phyloP scores from a whole-genome alignment of 768 basidiomycete species.

The Hirschioporus abietinus region DNA sequence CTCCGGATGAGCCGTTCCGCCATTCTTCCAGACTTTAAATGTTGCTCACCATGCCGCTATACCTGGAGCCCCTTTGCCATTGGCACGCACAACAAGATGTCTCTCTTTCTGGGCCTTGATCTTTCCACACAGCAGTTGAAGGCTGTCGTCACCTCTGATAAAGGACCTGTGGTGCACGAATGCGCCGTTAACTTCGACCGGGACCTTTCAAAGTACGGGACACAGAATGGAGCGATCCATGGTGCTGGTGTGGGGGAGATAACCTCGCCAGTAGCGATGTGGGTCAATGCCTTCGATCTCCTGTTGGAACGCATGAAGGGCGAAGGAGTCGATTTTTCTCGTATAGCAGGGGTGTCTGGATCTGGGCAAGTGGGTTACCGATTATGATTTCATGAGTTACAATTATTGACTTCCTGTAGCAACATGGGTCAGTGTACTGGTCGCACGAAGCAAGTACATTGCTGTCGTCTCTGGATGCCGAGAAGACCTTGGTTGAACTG shows the following conservation, averaged over 20 bases:
- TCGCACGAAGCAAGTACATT: slow-evolving; percentile 45
- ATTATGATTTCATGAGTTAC: background rate
- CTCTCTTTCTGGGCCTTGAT: slow-evolving; percentile 75
- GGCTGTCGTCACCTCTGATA: slow-evolving; percentile 59
- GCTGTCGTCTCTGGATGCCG: slow-evolving; percentile 49
- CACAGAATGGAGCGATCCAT: slow-evolving; percentile 57
- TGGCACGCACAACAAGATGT: background rate
- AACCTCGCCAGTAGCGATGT: slow-evolving; percentile 76
- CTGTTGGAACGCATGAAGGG: slow-evolving; percentile 57
- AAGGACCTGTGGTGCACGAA: slow-evolving; percentile 58
- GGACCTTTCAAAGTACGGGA: slow-evolving; percentile 67
- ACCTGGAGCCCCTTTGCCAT: no score
- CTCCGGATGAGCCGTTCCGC: background rate
- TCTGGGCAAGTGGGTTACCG: slow-evolving; percentile 60
- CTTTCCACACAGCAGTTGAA: slow-evolving; percentile 85
- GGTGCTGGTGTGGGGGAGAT: slow-evolving; percentile 70
- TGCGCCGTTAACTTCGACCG: slow-evolving; percentile 73
- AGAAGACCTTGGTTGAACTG: slow-evolving; percentile 49
- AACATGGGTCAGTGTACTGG: slow-evolving; percentile 90
- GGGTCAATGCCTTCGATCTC: slow-evolving; percentile 81
- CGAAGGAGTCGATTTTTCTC: slow-evolving; percentile 51
- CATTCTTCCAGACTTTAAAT: background rate
- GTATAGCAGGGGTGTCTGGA: slow-evolving; percentile 64
- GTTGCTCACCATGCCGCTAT: background rate
- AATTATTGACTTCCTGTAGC: slow-evolving; percentile 33